Evolutionary conservation across 73 alveolate genomes (phyloP).

Genomic region (Vitrella brassicaformis): DNA sequence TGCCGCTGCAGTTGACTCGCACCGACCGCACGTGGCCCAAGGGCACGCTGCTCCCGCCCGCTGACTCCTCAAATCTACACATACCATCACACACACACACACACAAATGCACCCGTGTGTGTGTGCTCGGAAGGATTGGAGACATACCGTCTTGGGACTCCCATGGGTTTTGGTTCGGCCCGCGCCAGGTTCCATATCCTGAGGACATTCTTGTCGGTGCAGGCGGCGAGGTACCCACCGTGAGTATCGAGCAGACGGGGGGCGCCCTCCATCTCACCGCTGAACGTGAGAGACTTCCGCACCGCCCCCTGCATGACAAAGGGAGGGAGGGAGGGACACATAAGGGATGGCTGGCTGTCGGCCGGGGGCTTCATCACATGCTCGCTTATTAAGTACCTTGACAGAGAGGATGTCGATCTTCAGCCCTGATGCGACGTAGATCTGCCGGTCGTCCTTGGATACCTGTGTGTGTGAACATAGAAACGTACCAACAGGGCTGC

Average conservation of each 20-base stretch:
- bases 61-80: too few relatives aligned
- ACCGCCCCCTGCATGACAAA: constrained; percentile 1
- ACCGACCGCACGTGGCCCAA: constrained; percentile 15
- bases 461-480: too few relatives aligned
- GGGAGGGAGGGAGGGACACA: too few relatives aligned
- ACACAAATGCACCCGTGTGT: too few relatives aligned
- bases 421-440: not conserved
- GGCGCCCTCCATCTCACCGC: not conserved
- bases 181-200: not conserved
- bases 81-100: too few relatives aligned
- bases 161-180: not conserved
- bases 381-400: too few relatives aligned
- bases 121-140: too few relatives aligned
- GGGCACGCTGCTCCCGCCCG: too few relatives aligned
- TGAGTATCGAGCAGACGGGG: not conserved
- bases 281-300: not conserved
- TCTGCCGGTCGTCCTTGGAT: not conserved
- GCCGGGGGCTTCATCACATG: too few relatives aligned
- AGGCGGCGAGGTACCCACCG: not conserved
- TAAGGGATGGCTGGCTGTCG: too few relatives aligned
- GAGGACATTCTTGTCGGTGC: not conserved
- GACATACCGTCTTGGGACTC: too few relatives aligned
- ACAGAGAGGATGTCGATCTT: not conserved
- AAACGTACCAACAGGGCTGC: too few relatives aligned
- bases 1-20: constrained; percentile 25